phyloP scores from a whole-genome alignment of 2,329 filamentous ascomycete genomes.

The Fusarium denticulatum region DNA sequence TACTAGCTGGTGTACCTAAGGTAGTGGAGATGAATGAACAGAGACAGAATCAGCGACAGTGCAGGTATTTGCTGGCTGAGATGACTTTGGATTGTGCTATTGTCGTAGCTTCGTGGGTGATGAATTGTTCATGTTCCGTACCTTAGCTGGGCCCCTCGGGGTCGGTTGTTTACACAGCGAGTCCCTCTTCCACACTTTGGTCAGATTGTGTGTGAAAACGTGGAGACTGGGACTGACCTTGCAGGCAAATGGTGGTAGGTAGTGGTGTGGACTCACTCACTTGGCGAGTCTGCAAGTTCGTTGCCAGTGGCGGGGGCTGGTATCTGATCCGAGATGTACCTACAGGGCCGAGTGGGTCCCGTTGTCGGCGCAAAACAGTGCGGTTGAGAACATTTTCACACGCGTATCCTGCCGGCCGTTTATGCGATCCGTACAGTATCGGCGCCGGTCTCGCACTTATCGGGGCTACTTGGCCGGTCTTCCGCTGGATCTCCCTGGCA shows the following conservation, averaged over 20 bases:
- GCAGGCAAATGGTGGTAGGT: background rate
- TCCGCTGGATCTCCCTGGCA: slow-evolving; percentile 4
- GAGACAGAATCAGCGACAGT: background rate
- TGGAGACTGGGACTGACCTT: slow-evolving; percentile 8
- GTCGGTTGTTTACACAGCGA: background rate
- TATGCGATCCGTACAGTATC: slow-evolving; percentile 7
- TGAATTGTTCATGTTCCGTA: background rate
- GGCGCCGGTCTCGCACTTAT: slow-evolving; percentile 7
- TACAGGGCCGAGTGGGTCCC: slow-evolving; percentile 19
- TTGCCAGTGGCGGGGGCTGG: slow-evolving; percentile 20
- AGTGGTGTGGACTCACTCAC: slow-evolving; percentile 9
- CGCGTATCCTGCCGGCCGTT: background rate
- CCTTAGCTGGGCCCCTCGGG: background rate
- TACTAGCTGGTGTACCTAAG: slow-evolving; percentile 24
- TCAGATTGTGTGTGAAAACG: background rate
- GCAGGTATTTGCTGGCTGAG: slow-evolving; percentile 4
- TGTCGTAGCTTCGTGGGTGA: background rate
- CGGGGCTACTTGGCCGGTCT: slow-evolving; percentile 11
- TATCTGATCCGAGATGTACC: background rate
- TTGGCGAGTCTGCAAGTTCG: background rate
- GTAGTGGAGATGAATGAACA: slow-evolving; percentile 27
- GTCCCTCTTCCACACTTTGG: background rate
- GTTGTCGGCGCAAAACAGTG: slow-evolving; percentile 32
- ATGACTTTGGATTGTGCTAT: background rate
- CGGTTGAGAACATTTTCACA: slow-evolving; percentile 28